phyloP scores from a whole-genome alignment of 345 rosid genomes.

The Hirschfeldia incana region DNA sequence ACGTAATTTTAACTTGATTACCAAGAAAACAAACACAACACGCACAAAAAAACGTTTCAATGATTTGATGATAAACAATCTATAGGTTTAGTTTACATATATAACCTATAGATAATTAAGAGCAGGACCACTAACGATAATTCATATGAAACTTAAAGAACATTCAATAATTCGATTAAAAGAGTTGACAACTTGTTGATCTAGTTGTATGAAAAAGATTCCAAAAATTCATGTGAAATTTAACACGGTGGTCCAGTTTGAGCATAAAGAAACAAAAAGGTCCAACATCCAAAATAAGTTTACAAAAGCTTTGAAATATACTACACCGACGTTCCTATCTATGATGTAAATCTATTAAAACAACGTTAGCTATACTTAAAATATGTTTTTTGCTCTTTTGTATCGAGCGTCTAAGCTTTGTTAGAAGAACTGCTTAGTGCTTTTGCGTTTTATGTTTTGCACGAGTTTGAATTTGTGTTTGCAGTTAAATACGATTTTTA shows the following conservation, averaged over 20 bases:
- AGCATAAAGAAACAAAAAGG: slow-evolving; percentile 15
- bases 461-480: neutral
- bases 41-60: neutral
- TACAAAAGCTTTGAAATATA: neutral
- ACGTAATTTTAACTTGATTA: neutral
- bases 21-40: neutral
- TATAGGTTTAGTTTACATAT: neutral
- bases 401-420: neutral
- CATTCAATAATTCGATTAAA: slow-evolving; percentile 18
- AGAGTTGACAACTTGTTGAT: slow-evolving; percentile 38
- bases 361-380: neutral
- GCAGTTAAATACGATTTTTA: neutral
- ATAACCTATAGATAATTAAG: neutral
- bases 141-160: slow-evolving; percentile 9
- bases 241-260: slow-evolving; percentile 11
- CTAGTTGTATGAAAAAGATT: slow-evolving; percentile 32
- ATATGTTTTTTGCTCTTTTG: neutral
- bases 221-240: neutral
- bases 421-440: neutral
- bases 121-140: slow-evolving; percentile 28
- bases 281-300: neutral
- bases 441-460: neutral
- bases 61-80: neutral
- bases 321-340: neutral
- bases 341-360: slow-evolving; percentile 6